phyloP scores from a whole-genome alignment of 1,139 yeast genomes.

The Geotrichum carabidarum region DNA sequence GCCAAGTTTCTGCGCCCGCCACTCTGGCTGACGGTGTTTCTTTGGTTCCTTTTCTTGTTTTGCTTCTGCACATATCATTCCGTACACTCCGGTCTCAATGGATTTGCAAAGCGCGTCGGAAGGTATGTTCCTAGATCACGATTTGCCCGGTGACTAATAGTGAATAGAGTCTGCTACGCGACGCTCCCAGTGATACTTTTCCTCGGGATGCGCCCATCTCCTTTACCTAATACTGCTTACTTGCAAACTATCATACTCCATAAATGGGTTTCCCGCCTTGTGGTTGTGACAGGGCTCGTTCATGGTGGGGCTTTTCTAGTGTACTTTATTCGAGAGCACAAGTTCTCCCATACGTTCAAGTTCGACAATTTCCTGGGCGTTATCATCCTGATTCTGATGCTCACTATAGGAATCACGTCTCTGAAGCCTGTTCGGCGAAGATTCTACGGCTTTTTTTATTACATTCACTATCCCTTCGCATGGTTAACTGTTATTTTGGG shows the following conservation, averaged over 20 bases:
- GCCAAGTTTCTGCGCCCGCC: slow-evolving; percentile 31
- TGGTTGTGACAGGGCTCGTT: slow-evolving; percentile 46
- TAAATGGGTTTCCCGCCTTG: slow-evolving; percentile 73
- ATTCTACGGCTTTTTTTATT: slow-evolving; percentile 56
- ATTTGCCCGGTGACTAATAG: background rate
- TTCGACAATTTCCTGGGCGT: slow-evolving; percentile 60
- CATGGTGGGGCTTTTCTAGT: slow-evolving; percentile 57
- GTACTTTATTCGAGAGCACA: slow-evolving; percentile 43
- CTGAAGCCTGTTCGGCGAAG: slow-evolving; percentile 51
- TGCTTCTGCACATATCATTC: slow-evolving; percentile 29
- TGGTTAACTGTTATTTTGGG: slow-evolving; percentile 57
- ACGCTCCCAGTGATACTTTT: slow-evolving; percentile 61
- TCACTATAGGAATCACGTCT: slow-evolving; percentile 51
- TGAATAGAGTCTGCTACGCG: slow-evolving; percentile 60
- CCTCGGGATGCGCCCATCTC: slow-evolving; percentile 58
- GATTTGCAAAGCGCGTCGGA: slow-evolving; percentile 36
- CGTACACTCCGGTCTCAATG: slow-evolving; percentile 28
- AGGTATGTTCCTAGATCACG: slow-evolving; percentile 16
- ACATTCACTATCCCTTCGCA: slow-evolving; percentile 62
- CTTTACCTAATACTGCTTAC: slow-evolving; percentile 52
- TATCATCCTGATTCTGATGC: slow-evolving; percentile 44
- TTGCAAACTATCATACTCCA: slow-evolving; percentile 56
- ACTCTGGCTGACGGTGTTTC: slow-evolving; percentile 32
- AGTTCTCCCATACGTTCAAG: slow-evolving; percentile 42
- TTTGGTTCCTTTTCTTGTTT: slow-evolving; percentile 39